Conservation (phyloP, 2,329 filamentous ascomycete genomes). For the Akanthomyces uredinophilus region DNA sequence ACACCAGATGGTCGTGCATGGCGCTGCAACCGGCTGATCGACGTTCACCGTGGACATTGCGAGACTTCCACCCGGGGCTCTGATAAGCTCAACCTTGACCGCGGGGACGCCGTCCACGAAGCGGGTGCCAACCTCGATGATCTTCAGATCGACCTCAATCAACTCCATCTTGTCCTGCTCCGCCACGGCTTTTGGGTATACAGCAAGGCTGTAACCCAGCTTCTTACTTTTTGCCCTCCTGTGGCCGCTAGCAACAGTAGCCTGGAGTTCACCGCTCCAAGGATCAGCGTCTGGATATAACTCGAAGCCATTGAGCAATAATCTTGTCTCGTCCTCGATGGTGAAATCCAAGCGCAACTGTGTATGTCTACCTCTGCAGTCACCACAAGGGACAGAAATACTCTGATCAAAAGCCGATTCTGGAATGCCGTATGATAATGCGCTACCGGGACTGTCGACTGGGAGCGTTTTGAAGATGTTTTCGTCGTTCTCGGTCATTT, state of each 20-base stretch:
- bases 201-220: constrained; percentile 46
- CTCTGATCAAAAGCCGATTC: constrained; percentile 30
- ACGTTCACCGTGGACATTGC: constrained; percentile 47
- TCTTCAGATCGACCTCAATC: constrained; percentile 49
- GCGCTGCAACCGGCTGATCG: constrained; percentile 24
- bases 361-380: constrained; percentile 44
- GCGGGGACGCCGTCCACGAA: constrained; percentile 50
- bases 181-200: constrained; percentile 40
- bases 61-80: constrained; percentile 50
- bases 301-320: constrained; percentile 56
- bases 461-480: constrained; percentile 38
- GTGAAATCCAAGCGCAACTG: constrained; percentile 51
- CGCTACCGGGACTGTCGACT: constrained; percentile 24
- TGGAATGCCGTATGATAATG: constrained; percentile 31
- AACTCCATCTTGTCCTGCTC: constrained; percentile 48
- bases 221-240: constrained; percentile 31
- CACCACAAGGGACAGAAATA: constrained; percentile 48
- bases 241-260: constrained; percentile 39
- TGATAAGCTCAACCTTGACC: constrained; percentile 58
- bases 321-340: constrained; percentile 42
- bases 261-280: constrained; percentile 38
- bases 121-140: constrained; percentile 54
- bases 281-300: constrained; percentile 52
- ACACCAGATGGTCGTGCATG: constrained; percentile 47
- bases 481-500: constrained; percentile 38